Conservation (phyloP, 768 basidiomycete species). For the Lactarius sp. region DNA sequence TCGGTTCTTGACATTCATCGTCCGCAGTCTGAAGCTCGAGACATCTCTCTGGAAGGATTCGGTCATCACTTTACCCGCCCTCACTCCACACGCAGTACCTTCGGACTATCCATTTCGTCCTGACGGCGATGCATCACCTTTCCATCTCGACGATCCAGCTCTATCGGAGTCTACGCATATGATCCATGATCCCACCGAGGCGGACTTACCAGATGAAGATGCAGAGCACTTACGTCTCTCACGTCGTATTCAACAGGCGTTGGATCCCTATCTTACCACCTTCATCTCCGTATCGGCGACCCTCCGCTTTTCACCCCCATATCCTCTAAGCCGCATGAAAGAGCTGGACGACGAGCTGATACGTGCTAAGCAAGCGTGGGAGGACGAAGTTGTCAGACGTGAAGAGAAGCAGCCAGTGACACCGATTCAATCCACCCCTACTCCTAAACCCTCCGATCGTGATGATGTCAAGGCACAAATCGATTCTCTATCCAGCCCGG, state of each 20-base stretch:
- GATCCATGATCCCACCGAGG: slow-evolving; percentile 3
- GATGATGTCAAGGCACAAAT: slow-evolving; percentile 66
- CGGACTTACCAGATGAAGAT: slow-evolving; percentile 59
- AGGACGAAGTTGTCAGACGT: slow-evolving; percentile 76
- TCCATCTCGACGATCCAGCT: neutral
- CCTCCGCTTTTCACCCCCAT: slow-evolving; percentile 86
- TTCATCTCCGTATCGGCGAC: slow-evolving; percentile 94
- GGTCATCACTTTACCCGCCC: slow-evolving; percentile 65
- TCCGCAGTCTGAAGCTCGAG: slow-evolving; percentile 90
- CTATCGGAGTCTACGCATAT: neutral
- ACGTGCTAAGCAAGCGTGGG: slow-evolving; percentile 69
- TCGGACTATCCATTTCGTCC: slow-evolving; percentile 27
- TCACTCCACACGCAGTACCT: slow-evolving; percentile 64
- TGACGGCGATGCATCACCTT: slow-evolving; percentile 2
- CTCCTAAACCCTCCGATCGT: slow-evolving; percentile 25
- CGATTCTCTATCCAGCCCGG: slow-evolving; percentile 43
- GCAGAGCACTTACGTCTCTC: slow-evolving; percentile 66
- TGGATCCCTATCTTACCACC: slow-evolving; percentile 79
- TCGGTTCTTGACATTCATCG: slow-evolving; percentile 86
- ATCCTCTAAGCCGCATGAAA: slow-evolving; percentile 83
- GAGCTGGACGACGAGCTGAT: slow-evolving; percentile 77
- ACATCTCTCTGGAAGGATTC: slow-evolving; percentile 92
- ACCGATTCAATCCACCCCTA: slow-evolving; percentile 4
- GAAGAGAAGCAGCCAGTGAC: slow-evolving; percentile 55
- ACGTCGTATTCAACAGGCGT: slow-evolving; percentile 69